Evolutionary conservation across 768 basidiomycete species (phyloP), one percentile per base, ranked within the genome.

Genomic region (Hericium alpestre): DNA sequence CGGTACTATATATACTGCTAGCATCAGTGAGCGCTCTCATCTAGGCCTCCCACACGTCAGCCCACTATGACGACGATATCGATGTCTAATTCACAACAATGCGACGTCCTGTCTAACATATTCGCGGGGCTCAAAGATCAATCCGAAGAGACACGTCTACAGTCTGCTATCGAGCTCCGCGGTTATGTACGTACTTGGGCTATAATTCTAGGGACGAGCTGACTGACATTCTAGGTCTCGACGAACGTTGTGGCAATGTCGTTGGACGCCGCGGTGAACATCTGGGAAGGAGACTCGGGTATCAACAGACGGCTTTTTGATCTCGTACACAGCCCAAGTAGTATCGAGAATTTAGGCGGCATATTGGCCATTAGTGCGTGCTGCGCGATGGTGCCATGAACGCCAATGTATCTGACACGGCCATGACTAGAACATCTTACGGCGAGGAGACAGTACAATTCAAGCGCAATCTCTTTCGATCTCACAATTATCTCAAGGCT

Each of bases 401-500:
- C 6, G 9, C 23, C 16, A 27, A 11, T 57, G 37, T 54, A 61
- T 48, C 51, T 61, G 54, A 62, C 55, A 32, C 54, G 55, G 22
- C 48, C 40, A 27, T 38, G 59, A 77, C 1, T 58, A 81, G 91
- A 92, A 66, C 79, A 86, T 65, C 78, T 94, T 8, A 76, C 48
- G 83, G 80, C 38, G 90, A 90, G 70, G 89, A 90, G 69, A 83
- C 82, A 8, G 81, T 90, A 51, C 87, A 91, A 68, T 85, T 86
- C 47, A 88, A 85, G 65, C 76, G 83, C 40, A 84, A 87, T 61
- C 80, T 90, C 40, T 93, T 88, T 70, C 82, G 90, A 53, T 86
- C 93, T 68, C 91, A 87, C 74, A 90, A 91, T 71, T 94, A 95
- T 72, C 86, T 96, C 70, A 91, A 93, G 67, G 83, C 89, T 43